phyloP scores from a whole-genome alignment of 1,284 basidiomycete genomes.

The Naganishia albida region DNA sequence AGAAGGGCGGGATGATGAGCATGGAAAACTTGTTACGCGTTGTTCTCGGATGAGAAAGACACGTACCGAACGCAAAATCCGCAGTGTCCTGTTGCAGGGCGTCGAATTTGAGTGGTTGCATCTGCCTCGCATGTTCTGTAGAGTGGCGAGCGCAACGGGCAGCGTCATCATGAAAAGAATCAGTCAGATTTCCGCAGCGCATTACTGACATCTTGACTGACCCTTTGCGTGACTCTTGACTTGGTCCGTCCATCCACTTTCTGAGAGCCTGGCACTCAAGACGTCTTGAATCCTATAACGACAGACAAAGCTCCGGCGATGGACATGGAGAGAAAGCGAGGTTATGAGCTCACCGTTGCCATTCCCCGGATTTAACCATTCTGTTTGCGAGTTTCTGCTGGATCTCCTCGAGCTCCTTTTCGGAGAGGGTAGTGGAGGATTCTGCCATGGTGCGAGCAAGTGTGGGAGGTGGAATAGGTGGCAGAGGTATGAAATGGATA shows the following conservation, averaged over 20 bases:
- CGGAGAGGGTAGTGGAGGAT: background rate
- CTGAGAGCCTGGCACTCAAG: slow-evolving; percentile 8
- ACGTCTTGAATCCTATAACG: slow-evolving; percentile 13
- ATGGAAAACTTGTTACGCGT: too few species aligned
- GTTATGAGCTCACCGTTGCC: slow-evolving; percentile 23
- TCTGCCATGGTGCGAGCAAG: slow-evolving; percentile 5
- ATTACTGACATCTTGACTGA: background rate
- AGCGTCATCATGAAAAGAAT: background rate
- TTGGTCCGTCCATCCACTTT: slow-evolving; percentile 25
- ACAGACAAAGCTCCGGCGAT: background rate
- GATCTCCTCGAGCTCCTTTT: slow-evolving; percentile 26
- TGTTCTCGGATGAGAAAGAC: background rate
- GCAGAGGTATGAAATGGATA: background rate
- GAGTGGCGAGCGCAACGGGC: too few species aligned
- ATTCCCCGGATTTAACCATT: slow-evolving; percentile 26
- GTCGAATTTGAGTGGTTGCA: slow-evolving; percentile 26
- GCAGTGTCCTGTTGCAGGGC: slow-evolving; percentile 24
- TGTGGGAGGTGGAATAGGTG: background rate
- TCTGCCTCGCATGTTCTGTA: slow-evolving; percentile 24
- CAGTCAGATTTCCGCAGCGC: background rate
- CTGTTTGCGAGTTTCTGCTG: slow-evolving; percentile 23
- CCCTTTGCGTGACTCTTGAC: slow-evolving; percentile 27
- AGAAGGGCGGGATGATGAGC: background rate
- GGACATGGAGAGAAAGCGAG: background rate
- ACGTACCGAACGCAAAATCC: slow-evolving; percentile 23